Base-by-base conservation (phyloP, 1,284 basidiomycete species). In the Malassezia dermatis region DNA sequence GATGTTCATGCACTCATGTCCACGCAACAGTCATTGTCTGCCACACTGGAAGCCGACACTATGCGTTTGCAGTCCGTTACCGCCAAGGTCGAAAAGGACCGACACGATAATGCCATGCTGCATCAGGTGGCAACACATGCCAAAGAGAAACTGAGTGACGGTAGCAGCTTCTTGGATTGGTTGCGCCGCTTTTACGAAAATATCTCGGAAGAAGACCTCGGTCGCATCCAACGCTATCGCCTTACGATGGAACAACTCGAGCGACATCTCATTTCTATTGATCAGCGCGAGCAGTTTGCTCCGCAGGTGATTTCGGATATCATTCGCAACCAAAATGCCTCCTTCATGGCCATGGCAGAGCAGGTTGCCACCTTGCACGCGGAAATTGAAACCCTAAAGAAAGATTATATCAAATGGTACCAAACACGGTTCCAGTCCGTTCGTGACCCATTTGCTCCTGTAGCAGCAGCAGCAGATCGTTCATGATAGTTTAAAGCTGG, bases 341-440 rank as follows among this genome's bases (percentile, higher is more conserved):
- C 59, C 19, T 73, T 74, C 42, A 73, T 74, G 70, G 59, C 62
- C 8, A 42, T 74, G 26, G 71, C 72, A n/a, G 59, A 60, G 23
- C 58, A 70, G 40, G 67, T 74, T 13, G 69, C 69, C 2, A 57
- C 48, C 2, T 43, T 74, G 40, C 71, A 74, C 46, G 58, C 61
- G 1, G 70, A 74, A 47, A 63, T 74, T 19, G 69, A 74, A 3
- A 55, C 52, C 23, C 44, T 74, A 11, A 71, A 70, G 54, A 65
- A 59, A 47, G 69, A 73, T 40, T 74, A 71, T 49, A 57, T 62
- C 0, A 61, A 60, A 31, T 74, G 71, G 71, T 74, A 73, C 53
- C 64, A 66, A 52, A 56, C 60, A 46, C 59, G 60, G 19, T 58
- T 65, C 54, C 64, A 59, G 27, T 66, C 62, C 28, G 63, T 68